Conservation (phyloP, 768 basidiomycete species). For the Pseudohyphozyma bogoriensis region DNA sequence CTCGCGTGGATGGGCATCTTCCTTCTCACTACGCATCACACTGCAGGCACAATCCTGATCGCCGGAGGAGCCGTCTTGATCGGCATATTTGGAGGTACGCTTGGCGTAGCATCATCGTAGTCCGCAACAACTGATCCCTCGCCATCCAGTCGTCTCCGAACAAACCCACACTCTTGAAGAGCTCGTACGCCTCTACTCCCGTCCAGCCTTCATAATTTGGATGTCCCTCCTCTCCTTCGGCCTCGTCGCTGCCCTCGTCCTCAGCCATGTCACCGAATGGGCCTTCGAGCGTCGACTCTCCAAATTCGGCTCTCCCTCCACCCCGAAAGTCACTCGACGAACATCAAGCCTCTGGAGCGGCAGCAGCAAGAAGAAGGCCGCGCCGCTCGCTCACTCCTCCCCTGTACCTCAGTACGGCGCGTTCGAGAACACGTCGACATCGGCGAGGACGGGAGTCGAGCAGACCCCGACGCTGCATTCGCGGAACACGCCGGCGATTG, state of each 20-base stretch:
- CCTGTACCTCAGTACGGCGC: neutral
- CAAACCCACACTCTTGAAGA: constrained; percentile 76
- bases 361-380: neutral
- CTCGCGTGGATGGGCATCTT: constrained; percentile 43
- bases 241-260: constrained; percentile 52
- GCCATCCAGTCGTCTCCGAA: constrained; percentile 60
- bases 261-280: constrained; percentile 43
- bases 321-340: neutral
- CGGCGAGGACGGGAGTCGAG: neutral
- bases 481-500: neutral
- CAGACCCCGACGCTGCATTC: neutral
- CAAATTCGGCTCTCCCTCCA: neutral
- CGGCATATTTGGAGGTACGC: constrained; percentile 59
- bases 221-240: constrained; percentile 59
- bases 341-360: neutral
- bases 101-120: neutral
- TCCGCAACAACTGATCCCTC: neutral
- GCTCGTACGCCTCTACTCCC: constrained; percentile 60
- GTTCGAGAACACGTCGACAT: neutral
- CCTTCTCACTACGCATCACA: too few species aligned
- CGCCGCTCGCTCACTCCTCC: neutral
- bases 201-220: constrained; percentile 70
- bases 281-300: constrained; percentile 16
- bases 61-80: constrained; percentile 81
- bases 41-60: constrained; percentile 69